Evolutionary conservation across 2,329 filamentous ascomycete species (phyloP).

Genomic region (Elsinoe perseae): DNA sequence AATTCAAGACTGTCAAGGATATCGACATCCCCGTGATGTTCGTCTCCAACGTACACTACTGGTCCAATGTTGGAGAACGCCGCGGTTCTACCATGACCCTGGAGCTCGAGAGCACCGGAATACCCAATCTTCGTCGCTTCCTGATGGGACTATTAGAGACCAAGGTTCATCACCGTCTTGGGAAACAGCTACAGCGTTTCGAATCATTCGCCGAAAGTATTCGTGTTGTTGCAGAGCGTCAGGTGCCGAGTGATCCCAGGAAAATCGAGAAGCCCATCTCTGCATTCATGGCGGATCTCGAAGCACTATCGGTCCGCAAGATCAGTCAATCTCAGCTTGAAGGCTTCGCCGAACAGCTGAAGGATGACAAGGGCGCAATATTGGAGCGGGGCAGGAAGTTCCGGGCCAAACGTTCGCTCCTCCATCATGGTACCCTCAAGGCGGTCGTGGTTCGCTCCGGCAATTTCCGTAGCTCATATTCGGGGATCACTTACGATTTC

Average conservation of each 20-base stretch:
- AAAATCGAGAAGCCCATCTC: neutral
- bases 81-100: neutral
- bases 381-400: neutral
- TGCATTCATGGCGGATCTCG: neutral
- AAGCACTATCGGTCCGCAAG: neutral
- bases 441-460: neutral
- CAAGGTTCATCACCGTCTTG: neutral
- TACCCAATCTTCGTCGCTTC: neutral
- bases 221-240: neutral
- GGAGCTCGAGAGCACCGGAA: neutral
- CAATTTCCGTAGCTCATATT: neutral
- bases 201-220: neutral
- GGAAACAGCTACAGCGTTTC: neutral
- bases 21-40: constrained; percentile 20
- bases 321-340: neutral
- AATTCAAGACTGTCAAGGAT: constrained; percentile 15
- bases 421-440: neutral
- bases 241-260: neutral
- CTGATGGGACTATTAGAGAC: neutral
- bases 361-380: neutral
- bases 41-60: constrained; percentile 26
- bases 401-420: neutral
- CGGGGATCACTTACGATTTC: neutral
- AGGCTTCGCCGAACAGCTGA: neutral
- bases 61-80: neutral